Evolutionary conservation across 1,284 basidiomycete genomes (phyloP).

Genomic region (Polyporus tsugae): DNA sequence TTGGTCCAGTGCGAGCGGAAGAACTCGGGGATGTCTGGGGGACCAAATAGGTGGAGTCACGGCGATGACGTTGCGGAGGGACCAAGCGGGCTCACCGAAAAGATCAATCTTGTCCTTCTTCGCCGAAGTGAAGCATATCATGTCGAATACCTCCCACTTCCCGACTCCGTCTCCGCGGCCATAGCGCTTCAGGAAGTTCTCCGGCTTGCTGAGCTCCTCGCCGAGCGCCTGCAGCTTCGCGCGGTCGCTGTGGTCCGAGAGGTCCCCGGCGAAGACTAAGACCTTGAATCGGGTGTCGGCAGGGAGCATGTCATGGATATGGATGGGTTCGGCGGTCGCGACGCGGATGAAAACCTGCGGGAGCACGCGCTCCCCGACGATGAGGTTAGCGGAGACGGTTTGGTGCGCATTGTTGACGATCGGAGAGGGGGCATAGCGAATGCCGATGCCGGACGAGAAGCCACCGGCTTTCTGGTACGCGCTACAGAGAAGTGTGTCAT

Average conservation of each 20-base stretch:
- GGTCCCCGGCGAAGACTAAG: slow-evolving; percentile 51
- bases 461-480: slow-evolving; percentile 53
- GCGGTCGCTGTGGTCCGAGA: slow-evolving; percentile 49
- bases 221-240: slow-evolving; percentile 53
- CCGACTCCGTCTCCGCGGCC: slow-evolving; percentile 18
- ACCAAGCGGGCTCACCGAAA: slow-evolving; percentile 33
- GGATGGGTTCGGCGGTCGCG: slow-evolving; percentile 67
- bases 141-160: slow-evolving; percentile 64
- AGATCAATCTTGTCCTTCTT: slow-evolving; percentile 56
- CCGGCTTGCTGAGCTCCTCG: slow-evolving; percentile 47
- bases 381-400: slow-evolving; percentile 53
- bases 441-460: slow-evolving; percentile 71
- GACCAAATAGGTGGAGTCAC: background rate
- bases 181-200: slow-evolving; percentile 49
- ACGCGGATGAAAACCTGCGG: slow-evolving; percentile 69
- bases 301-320: slow-evolving; percentile 75
- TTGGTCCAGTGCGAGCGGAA: slow-evolving; percentile 1
- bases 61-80: too few relatives aligned
- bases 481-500: slow-evolving; percentile 55
- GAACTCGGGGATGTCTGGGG: background rate
- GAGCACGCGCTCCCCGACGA: slow-evolving; percentile 65
- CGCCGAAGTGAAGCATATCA: slow-evolving; percentile 58
- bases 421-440: slow-evolving; percentile 64
- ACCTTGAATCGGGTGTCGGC: slow-evolving; percentile 79
- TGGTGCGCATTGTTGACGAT: slow-evolving; percentile 59